These are phyloP conservation scores for Globisporangium carolinianum DNA, from an alignment of 352 stramenopile genomes.

Conservation along the genomic window DNA sequence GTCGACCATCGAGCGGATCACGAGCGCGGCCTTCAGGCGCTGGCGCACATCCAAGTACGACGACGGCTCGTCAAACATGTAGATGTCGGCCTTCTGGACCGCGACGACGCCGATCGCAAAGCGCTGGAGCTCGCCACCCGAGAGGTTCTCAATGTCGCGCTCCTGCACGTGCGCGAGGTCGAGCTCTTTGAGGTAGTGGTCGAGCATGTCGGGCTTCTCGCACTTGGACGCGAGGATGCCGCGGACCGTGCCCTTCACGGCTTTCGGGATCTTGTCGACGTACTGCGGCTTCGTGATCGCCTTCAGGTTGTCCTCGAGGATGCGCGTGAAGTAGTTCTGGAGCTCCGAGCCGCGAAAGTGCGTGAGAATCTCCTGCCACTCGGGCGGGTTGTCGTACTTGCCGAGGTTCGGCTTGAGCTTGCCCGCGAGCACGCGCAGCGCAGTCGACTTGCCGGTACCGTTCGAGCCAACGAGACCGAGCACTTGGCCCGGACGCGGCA, in stretches of 20 bases:
- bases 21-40: constrained; percentile 95
- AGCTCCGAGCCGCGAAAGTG: constrained; percentile 97
- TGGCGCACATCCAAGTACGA: constrained; percentile 99
- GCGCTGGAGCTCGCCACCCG: constrained; percentile 98
- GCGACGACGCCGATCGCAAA: constrained; percentile 98
- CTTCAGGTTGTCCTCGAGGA: constrained; percentile 99
- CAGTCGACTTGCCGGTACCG: constrained; percentile 99
- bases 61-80: constrained; percentile 99
- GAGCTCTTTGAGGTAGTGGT: constrained; percentile 87
- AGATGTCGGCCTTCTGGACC: constrained; percentile 96
- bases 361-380: constrained; percentile 99
- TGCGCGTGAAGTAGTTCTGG: constrained; percentile 99
- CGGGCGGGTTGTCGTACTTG: constrained; percentile 93
- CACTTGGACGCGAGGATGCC: constrained; percentile 94
- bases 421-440: constrained; percentile 98
- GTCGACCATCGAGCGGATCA: constrained; percentile 97
- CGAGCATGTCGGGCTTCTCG: constrained; percentile 74
- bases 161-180: constrained; percentile 97
- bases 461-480: constrained; percentile 99
- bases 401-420: constrained; percentile 99
- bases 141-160: constrained; percentile 94
- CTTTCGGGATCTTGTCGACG: constrained; percentile 98
- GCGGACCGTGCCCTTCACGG: constrained; percentile 92
- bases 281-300: constrained; percentile 99
- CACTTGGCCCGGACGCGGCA: constrained; percentile 97